A percentile compares a stretch with the other conserved stretches of the same genome.
Evolutionary conservation across 257 asterid species (phyloP).

Genomic region (Nicotiana undulata): DNA sequence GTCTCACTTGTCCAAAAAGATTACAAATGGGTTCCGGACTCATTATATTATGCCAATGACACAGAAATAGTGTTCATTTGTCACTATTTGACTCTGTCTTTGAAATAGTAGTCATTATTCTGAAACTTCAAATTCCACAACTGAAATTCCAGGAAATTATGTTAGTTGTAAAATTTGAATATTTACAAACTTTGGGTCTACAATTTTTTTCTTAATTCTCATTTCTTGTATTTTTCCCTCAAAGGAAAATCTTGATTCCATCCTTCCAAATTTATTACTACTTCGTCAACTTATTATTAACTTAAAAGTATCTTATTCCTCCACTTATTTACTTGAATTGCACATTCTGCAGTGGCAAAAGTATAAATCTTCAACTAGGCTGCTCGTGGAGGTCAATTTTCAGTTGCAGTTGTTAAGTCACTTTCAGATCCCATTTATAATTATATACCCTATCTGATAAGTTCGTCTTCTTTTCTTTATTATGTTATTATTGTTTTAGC

Average conservation of each 20-base stretch:
- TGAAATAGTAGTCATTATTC: too few relatives aligned
- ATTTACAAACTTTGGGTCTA: background rate
- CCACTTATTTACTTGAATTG: background rate
- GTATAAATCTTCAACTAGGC: background rate
- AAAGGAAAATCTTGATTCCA: background rate
- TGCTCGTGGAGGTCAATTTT: background rate
- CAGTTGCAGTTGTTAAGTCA: background rate
- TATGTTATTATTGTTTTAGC: background rate
- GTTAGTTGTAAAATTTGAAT: background rate
- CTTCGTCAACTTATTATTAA: background rate
- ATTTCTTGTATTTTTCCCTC: background rate
- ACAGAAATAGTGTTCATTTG: background rate
- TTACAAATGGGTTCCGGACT: too few relatives aligned
- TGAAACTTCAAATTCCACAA: background rate
- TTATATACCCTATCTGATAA: background rate
- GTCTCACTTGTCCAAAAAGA: too few relatives aligned
- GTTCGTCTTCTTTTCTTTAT: background rate
- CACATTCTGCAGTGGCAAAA: background rate
- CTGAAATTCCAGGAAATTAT: background rate
- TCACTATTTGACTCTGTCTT: background rate
- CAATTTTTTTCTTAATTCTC: background rate
- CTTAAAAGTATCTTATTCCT: background rate
- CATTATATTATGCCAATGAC: too few relatives aligned
- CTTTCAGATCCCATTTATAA: background rate
- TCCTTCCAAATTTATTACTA: background rate